Conservation (phyloP, 345 rosid species). For the Mallotus nudiflorus region DNA sequence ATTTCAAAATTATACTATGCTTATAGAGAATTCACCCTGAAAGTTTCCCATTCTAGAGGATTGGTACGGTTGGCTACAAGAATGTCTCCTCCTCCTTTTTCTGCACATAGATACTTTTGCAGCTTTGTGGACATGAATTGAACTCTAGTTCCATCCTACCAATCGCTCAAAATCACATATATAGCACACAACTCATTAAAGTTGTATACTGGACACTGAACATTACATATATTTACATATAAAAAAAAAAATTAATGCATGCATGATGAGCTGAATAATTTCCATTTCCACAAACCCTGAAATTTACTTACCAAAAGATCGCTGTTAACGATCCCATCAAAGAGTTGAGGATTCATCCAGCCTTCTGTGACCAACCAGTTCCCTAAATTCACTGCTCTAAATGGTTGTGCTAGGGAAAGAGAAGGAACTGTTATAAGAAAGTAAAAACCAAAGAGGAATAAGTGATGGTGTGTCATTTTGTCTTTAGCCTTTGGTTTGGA, state of each 20-base stretch:
- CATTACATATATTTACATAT: too few relatives aligned
- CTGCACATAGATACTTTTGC: conserved; percentile 25
- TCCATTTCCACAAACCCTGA: too few relatives aligned
- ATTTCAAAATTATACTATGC: too few relatives aligned
- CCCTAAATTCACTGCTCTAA: conserved; percentile 40
- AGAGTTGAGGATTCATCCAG: conserved; percentile 37
- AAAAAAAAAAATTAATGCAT: not conserved
- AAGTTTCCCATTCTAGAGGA: conserved; percentile 39
- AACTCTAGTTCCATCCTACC: conserved; percentile 45
- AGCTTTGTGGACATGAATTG: conserved; percentile 36
- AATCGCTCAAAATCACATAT: conserved; percentile 3
- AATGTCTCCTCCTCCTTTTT: conserved; percentile 31
- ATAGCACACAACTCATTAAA: too few relatives aligned
- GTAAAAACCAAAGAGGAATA: conserved; percentile 3
- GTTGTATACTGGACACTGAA: too few relatives aligned
- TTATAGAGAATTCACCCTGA: too few relatives aligned
- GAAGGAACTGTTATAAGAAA: conserved; percentile 14
- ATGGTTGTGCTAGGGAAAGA: conserved; percentile 22
- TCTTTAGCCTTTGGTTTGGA: too few relatives aligned
- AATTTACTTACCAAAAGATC: conserved; percentile 39
- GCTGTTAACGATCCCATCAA: conserved; percentile 33
- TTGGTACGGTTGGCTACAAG: conserved; percentile 28
- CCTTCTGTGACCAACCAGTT: conserved; percentile 46
- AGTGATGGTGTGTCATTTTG: not conserved
- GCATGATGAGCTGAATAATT: not conserved